phyloP scores from a whole-genome alignment of 176 grass and related monocot species.

The Tuctoria greenei region DNA sequence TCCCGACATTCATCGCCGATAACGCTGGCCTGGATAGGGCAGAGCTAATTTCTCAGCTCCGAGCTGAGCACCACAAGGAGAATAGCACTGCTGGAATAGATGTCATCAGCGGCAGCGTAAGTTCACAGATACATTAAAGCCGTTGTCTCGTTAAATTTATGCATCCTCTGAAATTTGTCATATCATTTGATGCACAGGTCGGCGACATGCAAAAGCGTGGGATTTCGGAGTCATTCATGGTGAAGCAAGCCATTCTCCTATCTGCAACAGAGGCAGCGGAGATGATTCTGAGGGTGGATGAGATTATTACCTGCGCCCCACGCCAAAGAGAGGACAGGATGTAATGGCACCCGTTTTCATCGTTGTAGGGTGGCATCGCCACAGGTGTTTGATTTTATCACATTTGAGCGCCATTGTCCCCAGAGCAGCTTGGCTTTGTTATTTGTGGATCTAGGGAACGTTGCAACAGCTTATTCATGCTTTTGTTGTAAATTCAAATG shows the following conservation, averaged over 20 bases:
- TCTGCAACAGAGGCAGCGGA: conserved; percentile 41
- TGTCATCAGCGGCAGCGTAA: conserved; percentile 73
- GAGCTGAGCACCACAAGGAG: conserved; percentile 94
- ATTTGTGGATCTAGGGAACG: too few relatives aligned
- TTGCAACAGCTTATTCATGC: too few relatives aligned
- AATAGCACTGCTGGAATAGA: conserved; percentile 68
- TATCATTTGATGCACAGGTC: conserved; percentile 16
- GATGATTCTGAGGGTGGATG: conserved; percentile 60
- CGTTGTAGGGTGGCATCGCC: neutral
- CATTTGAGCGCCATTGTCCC: neutral
- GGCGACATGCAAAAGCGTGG: conserved; percentile 56
- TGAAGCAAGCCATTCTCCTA: conserved; percentile 50
- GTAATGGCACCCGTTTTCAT: neutral
- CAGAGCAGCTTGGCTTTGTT: neutral
- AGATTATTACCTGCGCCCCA: conserved; percentile 41
- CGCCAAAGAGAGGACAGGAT: conserved; percentile 56
- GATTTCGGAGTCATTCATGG: conserved; percentile 54
- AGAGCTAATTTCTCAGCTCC: conserved; percentile 93
- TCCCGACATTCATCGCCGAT: conserved; percentile 85
- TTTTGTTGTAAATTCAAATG: too few relatives aligned
- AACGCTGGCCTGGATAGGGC: conserved; percentile 89
- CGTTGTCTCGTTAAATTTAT: neutral
- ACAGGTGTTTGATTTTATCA: neutral
- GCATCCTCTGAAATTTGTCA: neutral
- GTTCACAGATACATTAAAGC: neutral